Percentiles rank a stretch among this genome's conserved stretches.
phyloP scores from a whole-genome alignment of 2,329 filamentous ascomycete genomes.

The Aspergillus puulaauensis region DNA sequence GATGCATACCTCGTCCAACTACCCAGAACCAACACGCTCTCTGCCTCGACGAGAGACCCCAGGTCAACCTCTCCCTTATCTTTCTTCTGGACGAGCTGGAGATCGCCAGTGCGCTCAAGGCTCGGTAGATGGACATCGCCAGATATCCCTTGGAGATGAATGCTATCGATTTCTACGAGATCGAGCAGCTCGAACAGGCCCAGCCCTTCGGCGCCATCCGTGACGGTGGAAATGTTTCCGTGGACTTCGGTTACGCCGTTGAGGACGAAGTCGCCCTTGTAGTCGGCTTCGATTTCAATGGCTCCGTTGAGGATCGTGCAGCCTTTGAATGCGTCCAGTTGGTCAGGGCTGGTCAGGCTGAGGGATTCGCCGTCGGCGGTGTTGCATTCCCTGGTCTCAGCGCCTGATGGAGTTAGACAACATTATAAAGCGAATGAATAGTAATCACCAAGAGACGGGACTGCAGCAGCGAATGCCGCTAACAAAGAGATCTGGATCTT shows the following conservation, averaged over 20 bases:
- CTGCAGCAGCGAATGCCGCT: too few relatives aligned
- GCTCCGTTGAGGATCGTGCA: not conserved
- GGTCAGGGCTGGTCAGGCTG: too few relatives aligned
- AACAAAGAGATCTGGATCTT: too few relatives aligned
- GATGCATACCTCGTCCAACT: not conserved
- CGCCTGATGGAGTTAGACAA: too few relatives aligned
- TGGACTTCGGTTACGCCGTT: not conserved
- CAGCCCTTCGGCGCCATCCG: not conserved
- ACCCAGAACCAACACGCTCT: not conserved
- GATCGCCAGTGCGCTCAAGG: not conserved
- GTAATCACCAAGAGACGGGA: too few relatives aligned
- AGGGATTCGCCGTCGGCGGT: too few relatives aligned
- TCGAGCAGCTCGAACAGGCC: not conserved
- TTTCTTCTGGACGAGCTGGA: not conserved
- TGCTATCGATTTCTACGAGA: not conserved
- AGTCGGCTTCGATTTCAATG: not conserved
- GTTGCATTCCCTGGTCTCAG: too few relatives aligned
- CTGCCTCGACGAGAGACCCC: not conserved
- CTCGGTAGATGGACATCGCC: not conserved
- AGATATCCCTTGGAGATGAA: not conserved
- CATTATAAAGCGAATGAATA: too few relatives aligned
- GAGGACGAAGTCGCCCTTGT: not conserved
- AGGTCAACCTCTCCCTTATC: not conserved
- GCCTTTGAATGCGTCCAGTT: not conserved
- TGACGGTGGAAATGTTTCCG: not conserved